Evolutionary conservation across 495 filamentous ascomycete species (phyloP), one percentile per base, ranked within the genome.

Genomic region (Hypomontagnella monticulosa): DNA sequence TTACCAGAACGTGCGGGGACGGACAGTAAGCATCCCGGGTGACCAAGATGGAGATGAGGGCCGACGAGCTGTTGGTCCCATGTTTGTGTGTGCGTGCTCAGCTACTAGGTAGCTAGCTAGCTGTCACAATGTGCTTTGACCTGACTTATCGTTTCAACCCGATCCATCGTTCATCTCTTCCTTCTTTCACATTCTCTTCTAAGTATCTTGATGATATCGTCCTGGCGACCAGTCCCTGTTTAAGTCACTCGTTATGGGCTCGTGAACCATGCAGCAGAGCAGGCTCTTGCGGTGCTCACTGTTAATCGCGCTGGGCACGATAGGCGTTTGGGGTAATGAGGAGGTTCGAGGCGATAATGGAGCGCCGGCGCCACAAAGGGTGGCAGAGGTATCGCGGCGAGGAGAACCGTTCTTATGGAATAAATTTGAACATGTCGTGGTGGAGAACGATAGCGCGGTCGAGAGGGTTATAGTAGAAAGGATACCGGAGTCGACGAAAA

Each of bases 291-390:
- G 63, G 57, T 73, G 41, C 48, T 66, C 19, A 54, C 48, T 71
- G 38, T 42, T 71, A 46, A 57, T 71, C 64, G 67, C 68, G 67
- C 67, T 62, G 63, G 63, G 67, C 67, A 73, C 63, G 68, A 65
- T 61, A 61, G 71, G 58, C 67, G 52, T 62, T 33, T 60, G 61
- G 56, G 61, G 59, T 57, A 16, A 59, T 38, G 60, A 60, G 32
- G 41, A 64, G 56, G 58, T 77, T 34, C 36, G 32, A 18, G 46
- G 23, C n/a, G 16, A 59, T n/a, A n/a, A n/a, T 37, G 34, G 16
- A 4, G 49, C 7, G 30, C 48, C 43, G 19, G 34, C 44, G 33
- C 30, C 23, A 18, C 47, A 42, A 1, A 37, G 14, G n/a, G 63
- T 37, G 49, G 63, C 46, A 32, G 16, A 38, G 37, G 42, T 41